Conservation (phyloP, 306 rosid genomes). For the Fragaria vesca region DNA sequence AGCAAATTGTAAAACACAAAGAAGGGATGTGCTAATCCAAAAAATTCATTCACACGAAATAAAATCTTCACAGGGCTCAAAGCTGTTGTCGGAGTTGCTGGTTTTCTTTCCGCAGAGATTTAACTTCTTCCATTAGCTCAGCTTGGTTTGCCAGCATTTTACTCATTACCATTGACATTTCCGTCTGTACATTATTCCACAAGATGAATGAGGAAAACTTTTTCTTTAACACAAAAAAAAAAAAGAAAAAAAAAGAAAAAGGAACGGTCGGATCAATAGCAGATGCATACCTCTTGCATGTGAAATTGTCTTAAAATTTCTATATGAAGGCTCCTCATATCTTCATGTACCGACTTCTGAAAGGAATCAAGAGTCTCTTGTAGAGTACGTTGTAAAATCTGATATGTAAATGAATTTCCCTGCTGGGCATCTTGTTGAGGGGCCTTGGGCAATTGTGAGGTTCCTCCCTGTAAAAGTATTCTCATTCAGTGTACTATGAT, state of each 20-base stretch:
- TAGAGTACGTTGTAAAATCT: slow-evolving; percentile 87
- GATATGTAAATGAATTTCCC: slow-evolving; percentile 83
- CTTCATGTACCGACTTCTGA: slow-evolving; percentile 88
- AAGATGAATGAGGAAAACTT: slow-evolving; percentile 15
- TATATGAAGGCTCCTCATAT: slow-evolving; percentile 91
- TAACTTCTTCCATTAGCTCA: slow-evolving; percentile 81
- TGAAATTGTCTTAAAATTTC: slow-evolving; percentile 93
- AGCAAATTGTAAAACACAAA: slow-evolving; percentile 25
- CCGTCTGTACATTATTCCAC: slow-evolving; percentile 48
- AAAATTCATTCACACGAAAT: slow-evolving; percentile 13
- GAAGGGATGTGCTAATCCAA: slow-evolving; percentile 19
- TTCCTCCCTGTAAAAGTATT: slow-evolving; percentile 58
- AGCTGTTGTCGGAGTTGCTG: slow-evolving; percentile 88
- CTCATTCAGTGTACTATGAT: slow-evolving; percentile 20
- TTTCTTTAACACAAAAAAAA: no score
- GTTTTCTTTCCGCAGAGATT: slow-evolving; percentile 80
- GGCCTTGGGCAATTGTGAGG: slow-evolving; percentile 48
- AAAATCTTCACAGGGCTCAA: slow-evolving; percentile 36
- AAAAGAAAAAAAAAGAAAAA: neutral
- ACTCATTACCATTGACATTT: slow-evolving; percentile 57
- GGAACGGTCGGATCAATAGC: slow-evolving; percentile 5
- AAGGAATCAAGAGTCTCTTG: slow-evolving; percentile 82
- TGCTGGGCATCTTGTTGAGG: slow-evolving; percentile 69
- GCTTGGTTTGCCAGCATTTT: slow-evolving; percentile 83
- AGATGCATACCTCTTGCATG: slow-evolving; percentile 79